Evolutionary conservation across 768 basidiomycete genomes (phyloP).

Genomic region (Cystofilobasidium macerans): DNA sequence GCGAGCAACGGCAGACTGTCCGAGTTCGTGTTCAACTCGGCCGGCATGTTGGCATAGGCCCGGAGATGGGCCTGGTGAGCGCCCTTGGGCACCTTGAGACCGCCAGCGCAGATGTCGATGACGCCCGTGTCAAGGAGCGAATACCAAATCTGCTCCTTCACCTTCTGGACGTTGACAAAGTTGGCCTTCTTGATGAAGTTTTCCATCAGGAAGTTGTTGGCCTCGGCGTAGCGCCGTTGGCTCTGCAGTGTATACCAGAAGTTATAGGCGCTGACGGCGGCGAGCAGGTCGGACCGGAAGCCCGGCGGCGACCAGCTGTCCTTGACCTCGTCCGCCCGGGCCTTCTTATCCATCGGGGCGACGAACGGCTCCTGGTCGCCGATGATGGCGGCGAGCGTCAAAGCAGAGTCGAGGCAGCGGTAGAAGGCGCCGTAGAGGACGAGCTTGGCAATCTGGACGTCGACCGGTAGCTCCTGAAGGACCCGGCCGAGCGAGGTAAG

Average conservation of each 20-base stretch:
- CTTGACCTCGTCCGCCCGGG: slow-evolving; percentile 60
- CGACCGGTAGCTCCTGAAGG: slow-evolving; percentile 76
- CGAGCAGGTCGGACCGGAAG: slow-evolving; percentile 76
- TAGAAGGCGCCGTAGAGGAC: slow-evolving; percentile 86
- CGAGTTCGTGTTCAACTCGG: slow-evolving; percentile 59
- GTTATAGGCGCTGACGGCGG: slow-evolving; percentile 68
- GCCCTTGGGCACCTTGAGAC: slow-evolving; percentile 30
- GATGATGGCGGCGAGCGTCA: slow-evolving; percentile 83
- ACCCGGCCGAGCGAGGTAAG: slow-evolving; percentile 80
- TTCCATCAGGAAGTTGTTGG: slow-evolving; percentile 64
- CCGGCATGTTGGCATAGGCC: slow-evolving; percentile 44
- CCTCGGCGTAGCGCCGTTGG: slow-evolving; percentile 51
- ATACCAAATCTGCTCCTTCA: slow-evolving; percentile 65
- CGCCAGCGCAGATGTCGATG: slow-evolving; percentile 68
- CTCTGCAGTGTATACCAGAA: slow-evolving; percentile 65
- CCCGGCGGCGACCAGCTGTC: slow-evolving; percentile 63
- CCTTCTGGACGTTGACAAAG: slow-evolving; percentile 64
- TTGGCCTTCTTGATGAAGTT: slow-evolving; percentile 87
- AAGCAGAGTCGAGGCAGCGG: slow-evolving; percentile 73
- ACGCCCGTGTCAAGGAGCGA: slow-evolving; percentile 69
- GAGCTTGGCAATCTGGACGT: slow-evolving; percentile 77
- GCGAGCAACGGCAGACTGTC: slow-evolving; percentile 65
- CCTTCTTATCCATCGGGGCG: slow-evolving; percentile 63
- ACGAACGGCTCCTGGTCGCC: slow-evolving; percentile 85
- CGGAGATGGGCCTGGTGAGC: slow-evolving; percentile 26